Percentiles rank a stretch among this genome's conserved stretches.
Evolutionary conservation across 495 filamentous ascomycete species (phyloP).

Genomic region (Penicillium macrosclerotiorum): DNA sequence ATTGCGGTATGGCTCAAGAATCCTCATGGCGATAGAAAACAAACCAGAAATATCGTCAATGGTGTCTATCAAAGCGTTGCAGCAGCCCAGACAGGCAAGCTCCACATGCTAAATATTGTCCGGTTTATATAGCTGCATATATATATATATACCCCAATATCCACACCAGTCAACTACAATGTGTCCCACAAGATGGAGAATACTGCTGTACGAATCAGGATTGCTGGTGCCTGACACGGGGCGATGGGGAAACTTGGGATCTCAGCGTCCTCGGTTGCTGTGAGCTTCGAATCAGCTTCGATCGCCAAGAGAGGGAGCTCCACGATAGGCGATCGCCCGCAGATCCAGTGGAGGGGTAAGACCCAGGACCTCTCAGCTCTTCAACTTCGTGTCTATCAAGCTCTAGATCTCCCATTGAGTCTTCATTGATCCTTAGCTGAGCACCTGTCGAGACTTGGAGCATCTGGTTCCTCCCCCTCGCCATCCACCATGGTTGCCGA

Average conservation of each 20-base stretch:
- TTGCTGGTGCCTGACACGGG: conserved; percentile 2
- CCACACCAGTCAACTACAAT: too few species aligned
- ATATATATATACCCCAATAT: too few species aligned
- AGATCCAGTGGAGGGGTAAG: conserved; percentile 21
- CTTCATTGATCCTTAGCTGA: neutral
- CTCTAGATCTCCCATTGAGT: neutral
- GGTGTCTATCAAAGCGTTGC: too few species aligned
- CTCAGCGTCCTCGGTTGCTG: conserved; percentile 2
- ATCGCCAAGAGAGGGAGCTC: conserved; percentile 12
- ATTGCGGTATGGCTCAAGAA: too few species aligned
- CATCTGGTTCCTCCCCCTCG: neutral
- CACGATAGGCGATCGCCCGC: conserved; percentile 14
- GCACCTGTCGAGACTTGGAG: neutral
- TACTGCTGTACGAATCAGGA: conserved; percentile 2
- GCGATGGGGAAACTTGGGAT: neutral
- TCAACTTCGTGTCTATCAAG: neutral
- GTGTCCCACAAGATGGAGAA: too few species aligned
- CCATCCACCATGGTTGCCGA: conserved; percentile 39
- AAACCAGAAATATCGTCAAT: too few species aligned
- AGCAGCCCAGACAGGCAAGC: neutral
- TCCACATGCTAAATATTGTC: neutral
- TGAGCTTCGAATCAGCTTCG: conserved; percentile 17
- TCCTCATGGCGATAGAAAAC: too few species aligned
- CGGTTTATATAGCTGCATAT: neutral
- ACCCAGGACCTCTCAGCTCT: neutral